Percentiles rank a stretch among this genome's conserved stretches.
Evolutionary conservation across 73 alveolate species (phyloP).

Genomic region (Effrenium voratum): DNA sequence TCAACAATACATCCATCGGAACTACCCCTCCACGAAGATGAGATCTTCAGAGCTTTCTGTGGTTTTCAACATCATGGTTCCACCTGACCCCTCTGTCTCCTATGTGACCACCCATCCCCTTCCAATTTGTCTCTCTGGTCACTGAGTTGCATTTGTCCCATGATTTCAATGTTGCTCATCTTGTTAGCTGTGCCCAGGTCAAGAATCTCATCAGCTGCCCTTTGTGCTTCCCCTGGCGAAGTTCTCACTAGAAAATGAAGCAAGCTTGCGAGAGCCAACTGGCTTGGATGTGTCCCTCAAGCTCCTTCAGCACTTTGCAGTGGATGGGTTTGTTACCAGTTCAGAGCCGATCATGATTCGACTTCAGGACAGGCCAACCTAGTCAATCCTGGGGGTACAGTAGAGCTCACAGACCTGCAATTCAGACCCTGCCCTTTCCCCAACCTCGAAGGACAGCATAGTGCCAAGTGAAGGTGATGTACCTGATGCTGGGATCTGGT

Average conservation of each 20-base stretch:
- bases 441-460: too few relatives aligned
- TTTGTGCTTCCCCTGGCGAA: neutral
- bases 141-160: neutral
- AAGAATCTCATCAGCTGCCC: neutral
- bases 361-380: neutral
- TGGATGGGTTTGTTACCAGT: neutral
- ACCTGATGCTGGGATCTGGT: neutral
- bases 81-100: neutral
- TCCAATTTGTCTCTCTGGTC: conserved; percentile 4
- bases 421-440: too few relatives aligned
- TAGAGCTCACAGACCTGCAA: too few relatives aligned
- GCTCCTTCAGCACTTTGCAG: neutral
- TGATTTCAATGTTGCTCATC: neutral
- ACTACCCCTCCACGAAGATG: neutral
- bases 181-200: neutral
- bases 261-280: conserved; percentile 10
- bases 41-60: neutral
- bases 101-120: neutral
- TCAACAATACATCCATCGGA: neutral
- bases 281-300: neutral
- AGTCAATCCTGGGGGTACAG: too few relatives aligned
- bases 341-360: neutral
- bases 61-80: neutral
- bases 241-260: neutral
- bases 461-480: too few relatives aligned